Evolutionary conservation across 177 flowering plant species (phyloP), one percentile per base, ranked within the genome.

Genomic region (Vitis hybrid): DNA sequence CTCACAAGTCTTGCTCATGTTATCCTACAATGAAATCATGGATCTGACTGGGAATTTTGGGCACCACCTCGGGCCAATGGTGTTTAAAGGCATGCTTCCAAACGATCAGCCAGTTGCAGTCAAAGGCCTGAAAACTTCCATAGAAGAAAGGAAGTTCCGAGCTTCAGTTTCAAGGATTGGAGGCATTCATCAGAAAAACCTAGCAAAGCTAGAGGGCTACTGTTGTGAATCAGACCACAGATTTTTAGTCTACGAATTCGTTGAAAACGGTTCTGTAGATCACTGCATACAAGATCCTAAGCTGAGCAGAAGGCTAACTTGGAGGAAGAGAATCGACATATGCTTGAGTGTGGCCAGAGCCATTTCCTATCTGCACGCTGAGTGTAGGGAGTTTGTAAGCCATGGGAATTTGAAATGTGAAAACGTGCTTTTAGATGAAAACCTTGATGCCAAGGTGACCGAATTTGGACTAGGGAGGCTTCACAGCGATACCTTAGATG

Each of bases 381-480:
- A 71, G 4, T 91, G 96, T 70, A 81, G 91, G 68, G 88, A 87
- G 70, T 89, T 85, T 64, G 52, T 88, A 45, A 72, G 81, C 76
- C 96, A 91, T 77, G 93, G 93, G 66, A 86, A 82, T 68, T 70
- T 91, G 75, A 89, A 83, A 66, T 85, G 87, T 70, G 78, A 78
- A 65, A 91, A 86, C 72, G 84, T 91, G 23, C 74, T 89, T 18
- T 71, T 89, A 66, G 92, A 86, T 65, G 86, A 86, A 51, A 80
- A 80, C 26, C 69, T 88, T 17, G 87, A 79, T 52, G 82, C 87
- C 32, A 88, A 89, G 75, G 82, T 91, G 73, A 83, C 76, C 14
- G 92, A 86, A 56, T 91, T 81, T 67, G 92, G 96, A 51, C 61
- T 87, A 11, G 67, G 71, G 11, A 60, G 63, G 49, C 19, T 79